These are phyloP conservation scores for Scenedesmus sp. DNA, from an alignment of 163 green algal genomes.

Conservation along the genomic window DNA sequence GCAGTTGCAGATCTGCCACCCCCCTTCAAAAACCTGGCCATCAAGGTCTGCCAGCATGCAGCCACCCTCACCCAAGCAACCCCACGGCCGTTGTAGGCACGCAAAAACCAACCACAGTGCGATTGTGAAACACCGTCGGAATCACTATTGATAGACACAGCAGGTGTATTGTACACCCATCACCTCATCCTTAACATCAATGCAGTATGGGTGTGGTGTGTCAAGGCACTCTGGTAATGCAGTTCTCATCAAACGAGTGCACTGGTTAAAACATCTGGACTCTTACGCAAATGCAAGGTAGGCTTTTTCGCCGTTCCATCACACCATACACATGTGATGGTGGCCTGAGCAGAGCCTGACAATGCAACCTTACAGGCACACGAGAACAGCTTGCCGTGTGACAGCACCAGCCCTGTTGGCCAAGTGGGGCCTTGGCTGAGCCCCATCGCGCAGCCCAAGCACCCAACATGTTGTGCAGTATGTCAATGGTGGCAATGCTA, in stretches of 20 bases:
- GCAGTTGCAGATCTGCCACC: too few relatives aligned
- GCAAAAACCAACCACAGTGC: too few relatives aligned
- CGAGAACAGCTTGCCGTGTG: background rate
- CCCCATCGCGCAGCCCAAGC: background rate
- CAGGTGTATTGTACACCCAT: too few relatives aligned
- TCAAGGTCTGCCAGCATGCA: too few relatives aligned
- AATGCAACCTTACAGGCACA: background rate
- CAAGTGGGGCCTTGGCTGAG: background rate
- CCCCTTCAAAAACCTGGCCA: too few relatives aligned
- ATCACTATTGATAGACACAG: too few relatives aligned
- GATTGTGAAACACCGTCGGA: too few relatives aligned
- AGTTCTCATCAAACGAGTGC: background rate
- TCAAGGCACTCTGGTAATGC: background rate
- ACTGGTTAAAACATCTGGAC: background rate
- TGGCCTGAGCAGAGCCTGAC: background rate
- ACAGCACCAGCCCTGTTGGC: background rate
- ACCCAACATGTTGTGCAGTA: slow-evolving; percentile 1
- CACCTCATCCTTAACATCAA: too few relatives aligned
- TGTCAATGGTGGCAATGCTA: background rate
- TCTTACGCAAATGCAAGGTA: background rate
- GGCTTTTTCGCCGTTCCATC: background rate
- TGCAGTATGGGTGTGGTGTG: background rate
- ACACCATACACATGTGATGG: background rate
- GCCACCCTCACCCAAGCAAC: too few relatives aligned
- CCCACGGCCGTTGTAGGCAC: too few relatives aligned